phyloP scores from a whole-genome alignment of 495 filamentous ascomycete genomes.

The Thozetella sp. region DNA sequence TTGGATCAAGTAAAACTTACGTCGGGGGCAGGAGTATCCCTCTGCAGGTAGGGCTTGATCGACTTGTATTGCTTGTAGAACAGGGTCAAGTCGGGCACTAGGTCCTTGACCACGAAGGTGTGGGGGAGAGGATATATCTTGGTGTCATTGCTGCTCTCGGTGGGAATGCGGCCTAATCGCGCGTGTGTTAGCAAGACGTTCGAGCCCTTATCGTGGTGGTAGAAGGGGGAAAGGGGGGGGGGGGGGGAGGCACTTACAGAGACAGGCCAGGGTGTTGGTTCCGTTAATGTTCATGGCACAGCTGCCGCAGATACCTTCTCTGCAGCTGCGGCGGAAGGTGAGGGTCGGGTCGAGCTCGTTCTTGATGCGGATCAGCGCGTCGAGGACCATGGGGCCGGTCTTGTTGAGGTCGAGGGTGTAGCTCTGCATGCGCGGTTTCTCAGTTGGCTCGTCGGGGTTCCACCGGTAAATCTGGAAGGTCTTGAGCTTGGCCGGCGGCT shows the following conservation, averaged over 20 bases:
- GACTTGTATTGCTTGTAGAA: slow-evolving; percentile 99
- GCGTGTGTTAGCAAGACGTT: slow-evolving; percentile 5
- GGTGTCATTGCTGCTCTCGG: slow-evolving; percentile 74
- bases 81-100: slow-evolving; percentile 93
- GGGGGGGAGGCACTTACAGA: slow-evolving; percentile 70
- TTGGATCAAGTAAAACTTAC: slow-evolving; percentile 45
- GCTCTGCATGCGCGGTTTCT: slow-evolving; percentile 93
- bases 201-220: slow-evolving; percentile 5
- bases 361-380: slow-evolving; percentile 97
- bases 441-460: slow-evolving; percentile 87
- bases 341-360: slow-evolving; percentile 97
- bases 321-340: slow-evolving; percentile 91
- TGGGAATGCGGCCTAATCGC: slow-evolving; percentile 97
- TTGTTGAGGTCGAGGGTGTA: slow-evolving; percentile 96
- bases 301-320: slow-evolving; percentile 97
- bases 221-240: slow-evolving; percentile 9
- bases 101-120: slow-evolving; percentile 98
- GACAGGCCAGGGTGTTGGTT: slow-evolving; percentile 92
- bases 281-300: slow-evolving; percentile 99
- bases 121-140: slow-evolving; percentile 99
- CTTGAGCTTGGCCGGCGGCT: slow-evolving; percentile 63
- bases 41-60: slow-evolving; percentile 97
- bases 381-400: slow-evolving; percentile 97
- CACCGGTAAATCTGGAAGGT: slow-evolving; percentile 99
- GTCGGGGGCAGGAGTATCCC: slow-evolving; percentile 74